Conservation (phyloP, 306 rosid genomes). For the Cucurbita moschata region DNA sequence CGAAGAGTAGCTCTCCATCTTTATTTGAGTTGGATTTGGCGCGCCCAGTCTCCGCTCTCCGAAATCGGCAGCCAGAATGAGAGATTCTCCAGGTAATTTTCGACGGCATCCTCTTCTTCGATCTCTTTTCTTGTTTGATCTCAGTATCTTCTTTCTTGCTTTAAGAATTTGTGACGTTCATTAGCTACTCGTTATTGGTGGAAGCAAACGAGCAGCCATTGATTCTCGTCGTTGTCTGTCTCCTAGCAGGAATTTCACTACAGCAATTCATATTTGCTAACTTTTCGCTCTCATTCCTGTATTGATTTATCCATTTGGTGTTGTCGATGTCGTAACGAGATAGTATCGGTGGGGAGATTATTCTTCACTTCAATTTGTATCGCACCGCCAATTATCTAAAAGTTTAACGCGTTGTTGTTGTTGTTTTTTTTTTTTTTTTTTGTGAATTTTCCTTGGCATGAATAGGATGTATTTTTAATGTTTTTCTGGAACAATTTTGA, state of each 20-base stretch:
- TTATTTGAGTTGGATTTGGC: background rate
- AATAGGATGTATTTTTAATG: background rate
- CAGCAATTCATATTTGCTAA: background rate
- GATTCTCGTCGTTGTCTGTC: background rate
- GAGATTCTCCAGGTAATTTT: conserved; percentile 2
- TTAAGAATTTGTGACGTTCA: background rate
- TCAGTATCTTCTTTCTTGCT: background rate
- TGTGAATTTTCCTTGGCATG: background rate
- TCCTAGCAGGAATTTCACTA: background rate
- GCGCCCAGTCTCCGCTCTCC: background rate
- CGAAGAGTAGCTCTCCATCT: background rate
- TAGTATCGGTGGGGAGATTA: background rate
- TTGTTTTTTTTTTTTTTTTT: background rate
- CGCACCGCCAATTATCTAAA: background rate
- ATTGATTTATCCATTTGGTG: background rate
- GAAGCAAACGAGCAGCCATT: background rate
- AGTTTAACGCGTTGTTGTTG: background rate
- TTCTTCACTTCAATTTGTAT: background rate
- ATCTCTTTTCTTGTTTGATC: background rate
- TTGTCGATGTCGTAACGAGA: background rate
- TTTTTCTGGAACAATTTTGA: background rate
- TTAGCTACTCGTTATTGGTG: background rate
- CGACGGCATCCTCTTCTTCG: background rate
- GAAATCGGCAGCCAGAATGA: background rate
- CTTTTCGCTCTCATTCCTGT: background rate